Base-by-base conservation (phyloP, 1,284 basidiomycete genomes). In the Apiotrichum porosum region DNA sequence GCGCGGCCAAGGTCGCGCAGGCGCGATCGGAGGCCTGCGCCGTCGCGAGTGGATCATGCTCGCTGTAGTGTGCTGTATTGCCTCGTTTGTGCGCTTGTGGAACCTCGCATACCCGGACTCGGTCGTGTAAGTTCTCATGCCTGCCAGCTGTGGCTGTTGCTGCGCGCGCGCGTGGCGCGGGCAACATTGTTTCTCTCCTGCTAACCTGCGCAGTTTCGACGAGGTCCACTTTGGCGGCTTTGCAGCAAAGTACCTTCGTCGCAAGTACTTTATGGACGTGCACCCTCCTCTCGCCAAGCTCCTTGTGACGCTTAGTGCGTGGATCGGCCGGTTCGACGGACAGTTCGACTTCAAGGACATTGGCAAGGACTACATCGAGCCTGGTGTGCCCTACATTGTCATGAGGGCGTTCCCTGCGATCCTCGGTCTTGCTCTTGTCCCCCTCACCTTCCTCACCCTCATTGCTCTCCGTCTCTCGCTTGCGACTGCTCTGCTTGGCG, bases 171-270 rank as follows among this genome's bases (percentile, higher is more conserved):
- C n/a, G n/a, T n/a, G n/a, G n/a, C n/a, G n/a, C n/a, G n/a, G n/a
- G n/a, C n/a, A 21, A 5, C 22, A 13, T 18, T 5, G 34, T 23
- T 9, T 22, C 36, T 22, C 12, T 6, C 14, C 31, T 34, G 36
- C 51, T 47, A n/a, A 50, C 37, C 12, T 28, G 26, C 9, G 34
- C 63, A 94, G 91, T 17, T 97, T 97, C 69, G 92, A 97, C 65
- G 92, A 97, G 72, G 92, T 95, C 0, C 92, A 95, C 71, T 95
- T 97, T 72, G 92, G 92, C 52, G 93, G 93, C 69, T 94, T 95
- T 67, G 88, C 92, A 2, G 80, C 82, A 45, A 91, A 89, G 66
- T 81, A 80, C 56, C 73, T 98, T 69, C 91, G 93, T 70, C 86
- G 90, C 65, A 86, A 90, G 66, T 95, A 94, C 77, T 95, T 94